Evolutionary conservation across 352 stramenopile species (phyloP), one percentile per base, ranked within the genome.

Genomic region (Globisporangium canariense): DNA sequence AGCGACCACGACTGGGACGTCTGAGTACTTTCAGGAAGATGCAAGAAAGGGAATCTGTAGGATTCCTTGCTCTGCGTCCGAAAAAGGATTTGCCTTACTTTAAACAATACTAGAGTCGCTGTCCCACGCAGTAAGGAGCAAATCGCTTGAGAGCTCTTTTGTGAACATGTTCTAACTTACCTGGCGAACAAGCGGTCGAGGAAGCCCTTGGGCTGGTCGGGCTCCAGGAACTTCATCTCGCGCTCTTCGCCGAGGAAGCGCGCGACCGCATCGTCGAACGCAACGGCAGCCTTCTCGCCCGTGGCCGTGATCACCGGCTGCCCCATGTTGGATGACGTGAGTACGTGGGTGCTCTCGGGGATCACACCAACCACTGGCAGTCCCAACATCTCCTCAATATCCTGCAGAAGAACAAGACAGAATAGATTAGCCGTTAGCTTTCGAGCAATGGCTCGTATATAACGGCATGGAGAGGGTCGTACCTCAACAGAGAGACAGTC

Each of bases 361-460:
- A 98, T 93, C 41, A 98, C 89, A 6, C 93, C 93, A 36, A 97
- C 78, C 38, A 98, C 85, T 14, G 83, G 80, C 55, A 98, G 68
- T 0, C 90, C 93, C 30, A 98, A 76, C 73, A 98, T 94, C 66
- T 98, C 93, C 69, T 97, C 84, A 73, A 97, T 97, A 68, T 97
- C 86, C 74, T 89, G 45, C 30, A 53, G 16, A 45, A 45, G 1
- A 16, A 62, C 18, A 40, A 57, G n/a, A 43, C 20, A n/a, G 52
- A 7, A 32, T 16, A 57, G 13, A 11, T 18, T 46, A 46, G 52
- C 18, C n/a, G 6, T 30, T 13, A 32, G 10, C 25, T 38, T 28
- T 56, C 13, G 4, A 4, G 2, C 22, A 63, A 18, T n/a, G 20
- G 25, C 56, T 4, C 2, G 14, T 28, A 65, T 9, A 22, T 28